Percentiles rank a stretch among this genome's conserved stretches.
phyloP scores from a whole-genome alignment of 2,329 filamentous ascomycete genomes.

The Colletotrichum paranaense region DNA sequence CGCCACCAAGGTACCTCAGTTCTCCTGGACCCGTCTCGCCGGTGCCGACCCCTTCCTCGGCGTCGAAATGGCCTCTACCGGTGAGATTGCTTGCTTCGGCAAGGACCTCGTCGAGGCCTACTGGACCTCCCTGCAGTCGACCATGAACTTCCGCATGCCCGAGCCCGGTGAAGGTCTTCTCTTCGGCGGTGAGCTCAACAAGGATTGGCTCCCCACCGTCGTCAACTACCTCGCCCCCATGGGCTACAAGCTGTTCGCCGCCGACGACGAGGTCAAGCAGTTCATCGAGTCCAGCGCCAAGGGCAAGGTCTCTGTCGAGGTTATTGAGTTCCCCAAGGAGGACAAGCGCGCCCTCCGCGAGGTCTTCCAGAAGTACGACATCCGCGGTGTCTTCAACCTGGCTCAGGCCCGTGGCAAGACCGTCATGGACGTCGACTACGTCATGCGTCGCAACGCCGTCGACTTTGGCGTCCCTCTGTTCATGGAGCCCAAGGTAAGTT shows the following conservation, averaged over 20 bases:
- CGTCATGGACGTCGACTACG: slow-evolving; percentile 91
- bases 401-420: slow-evolving; percentile 86
- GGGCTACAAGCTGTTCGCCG: slow-evolving; percentile 94
- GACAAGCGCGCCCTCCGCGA: slow-evolving; percentile 95
- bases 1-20: slow-evolving; percentile 98
- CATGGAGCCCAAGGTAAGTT: slow-evolving; percentile 91
- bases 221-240: slow-evolving; percentile 90
- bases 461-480: slow-evolving; percentile 98
- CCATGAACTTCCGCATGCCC: slow-evolving; percentile 99
- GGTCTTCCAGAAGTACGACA: slow-evolving; percentile 97
- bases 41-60: slow-evolving; percentile 97
- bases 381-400: slow-evolving; percentile 95
- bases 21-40: slow-evolving; percentile 97
- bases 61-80: slow-evolving; percentile 96
- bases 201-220: slow-evolving; percentile 79
- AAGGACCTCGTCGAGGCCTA: slow-evolving; percentile 96
- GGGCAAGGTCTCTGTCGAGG: slow-evolving; percentile 78
- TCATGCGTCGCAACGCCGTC: slow-evolving; percentile 97
- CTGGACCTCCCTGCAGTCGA: slow-evolving; percentile 95
- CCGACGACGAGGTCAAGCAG: slow-evolving; percentile 82
- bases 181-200: slow-evolving; percentile 85
- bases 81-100: slow-evolving; percentile 99
- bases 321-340: slow-evolving; percentile 96
- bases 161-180: slow-evolving; percentile 95
- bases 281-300: slow-evolving; percentile 81